A percentile compares a stretch with the other conserved stretches of the same genome.
Conservation (phyloP, 306 rosid species). For the Trichosanthes truncata region DNA sequence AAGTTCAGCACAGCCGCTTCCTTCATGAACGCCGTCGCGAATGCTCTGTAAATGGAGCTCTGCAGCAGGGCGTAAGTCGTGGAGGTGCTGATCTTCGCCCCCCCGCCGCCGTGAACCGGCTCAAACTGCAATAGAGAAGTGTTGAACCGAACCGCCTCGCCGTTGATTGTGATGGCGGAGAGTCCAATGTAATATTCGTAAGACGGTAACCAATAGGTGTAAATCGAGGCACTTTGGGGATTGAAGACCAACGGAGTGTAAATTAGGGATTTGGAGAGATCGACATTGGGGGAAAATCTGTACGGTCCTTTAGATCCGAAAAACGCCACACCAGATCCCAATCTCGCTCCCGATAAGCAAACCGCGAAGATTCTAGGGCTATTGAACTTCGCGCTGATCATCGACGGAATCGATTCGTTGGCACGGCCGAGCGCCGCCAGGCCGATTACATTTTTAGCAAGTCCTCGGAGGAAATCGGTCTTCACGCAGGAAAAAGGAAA, state of each 20-base stretch:
- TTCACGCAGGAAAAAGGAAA: slow-evolving; percentile 24
- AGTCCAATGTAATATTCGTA: slow-evolving; percentile 35
- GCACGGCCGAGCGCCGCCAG: slow-evolving; percentile 30
- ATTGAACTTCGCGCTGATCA: slow-evolving; percentile 13
- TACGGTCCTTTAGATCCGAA: slow-evolving; percentile 25
- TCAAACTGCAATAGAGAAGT: slow-evolving; percentile 28
- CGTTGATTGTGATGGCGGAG: slow-evolving; percentile 24
- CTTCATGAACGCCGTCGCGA: slow-evolving; percentile 26
- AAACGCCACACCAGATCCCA: slow-evolving; percentile 19
- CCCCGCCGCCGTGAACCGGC: slow-evolving; percentile 34
- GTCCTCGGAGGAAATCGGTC: slow-evolving; percentile 24
- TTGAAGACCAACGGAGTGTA: slow-evolving; percentile 31
- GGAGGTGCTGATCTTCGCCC: slow-evolving; percentile 65
- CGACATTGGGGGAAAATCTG: slow-evolving; percentile 18
- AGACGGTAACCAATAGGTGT: slow-evolving; percentile 22
- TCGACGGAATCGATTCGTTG: slow-evolving; percentile 30
- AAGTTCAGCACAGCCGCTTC: slow-evolving; percentile 34
- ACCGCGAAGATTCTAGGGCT: slow-evolving; percentile 21
- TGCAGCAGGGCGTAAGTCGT: slow-evolving; percentile 53
- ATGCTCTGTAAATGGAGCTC: slow-evolving; percentile 37
- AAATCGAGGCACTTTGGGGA: slow-evolving; percentile 22
- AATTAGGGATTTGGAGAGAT: slow-evolving; percentile 28
- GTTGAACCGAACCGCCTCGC: slow-evolving; percentile 22
- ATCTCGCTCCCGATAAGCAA: slow-evolving; percentile 24
- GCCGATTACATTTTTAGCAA: slow-evolving; percentile 16